Percentiles rank a stretch among this genome's conserved stretches.
Evolutionary conservation across 2,329 filamentous ascomycete species (phyloP).

Genomic region (Aspergillus alliaceus): DNA sequence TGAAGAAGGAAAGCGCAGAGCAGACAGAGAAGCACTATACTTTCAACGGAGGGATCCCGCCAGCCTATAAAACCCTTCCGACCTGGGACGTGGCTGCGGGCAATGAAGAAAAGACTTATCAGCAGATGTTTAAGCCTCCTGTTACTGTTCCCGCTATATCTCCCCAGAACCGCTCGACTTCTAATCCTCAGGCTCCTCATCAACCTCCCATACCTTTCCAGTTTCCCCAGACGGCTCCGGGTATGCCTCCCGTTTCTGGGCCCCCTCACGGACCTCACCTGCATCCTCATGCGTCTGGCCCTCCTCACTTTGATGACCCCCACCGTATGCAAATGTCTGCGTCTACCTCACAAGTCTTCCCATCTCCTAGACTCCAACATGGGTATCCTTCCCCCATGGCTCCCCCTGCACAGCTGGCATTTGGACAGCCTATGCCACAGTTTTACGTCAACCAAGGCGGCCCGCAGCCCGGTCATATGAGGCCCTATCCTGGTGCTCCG

Average conservation of each 20-base stretch:
- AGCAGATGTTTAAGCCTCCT: conserved; percentile 74
- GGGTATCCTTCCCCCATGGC: conserved; percentile 68
- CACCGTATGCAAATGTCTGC: conserved; percentile 85
- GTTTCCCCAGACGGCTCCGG: conserved; percentile 71
- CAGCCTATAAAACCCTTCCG: conserved; percentile 78
- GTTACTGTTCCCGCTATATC: conserved; percentile 63
- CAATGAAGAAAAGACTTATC: conserved; percentile 75
- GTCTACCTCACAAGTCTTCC: conserved; percentile 79
- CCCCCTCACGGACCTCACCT: conserved; percentile 77
- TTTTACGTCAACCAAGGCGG: conserved; percentile 69
- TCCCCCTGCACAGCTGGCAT: conserved; percentile 68
- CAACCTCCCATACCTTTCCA: conserved; percentile 83
- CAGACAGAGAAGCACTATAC: conserved; percentile 63
- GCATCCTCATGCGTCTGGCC: conserved; percentile 65
- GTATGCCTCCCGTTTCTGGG: conserved; percentile 66
- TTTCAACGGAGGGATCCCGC: conserved; percentile 78
- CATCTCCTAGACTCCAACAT: conserved; percentile 76
- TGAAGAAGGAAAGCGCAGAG: conserved; percentile 63
- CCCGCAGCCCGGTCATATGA: conserved; percentile 69
- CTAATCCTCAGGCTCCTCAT: conserved; percentile 71
- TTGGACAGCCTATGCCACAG: conserved; percentile 69
- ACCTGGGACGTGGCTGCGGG: conserved; percentile 76
- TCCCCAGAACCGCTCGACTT: conserved; percentile 63
- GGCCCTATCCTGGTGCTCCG: conserved; percentile 69
- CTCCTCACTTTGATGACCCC: conserved; percentile 74